phyloP scores from a whole-genome alignment of 1,139 yeast species.

The Pichia sp. region DNA sequence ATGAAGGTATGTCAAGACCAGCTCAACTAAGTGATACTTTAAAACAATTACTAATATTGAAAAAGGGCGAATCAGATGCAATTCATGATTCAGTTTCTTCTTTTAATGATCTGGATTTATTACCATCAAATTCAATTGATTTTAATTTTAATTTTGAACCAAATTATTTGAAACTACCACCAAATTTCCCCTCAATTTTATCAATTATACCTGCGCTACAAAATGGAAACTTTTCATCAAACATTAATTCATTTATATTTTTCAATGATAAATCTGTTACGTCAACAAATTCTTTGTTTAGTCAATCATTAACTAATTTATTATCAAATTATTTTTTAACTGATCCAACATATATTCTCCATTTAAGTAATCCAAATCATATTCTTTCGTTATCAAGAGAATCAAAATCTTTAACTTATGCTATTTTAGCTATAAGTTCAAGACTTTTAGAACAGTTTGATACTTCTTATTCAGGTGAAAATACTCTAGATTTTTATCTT shows the following conservation, averaged over 20 bases:
- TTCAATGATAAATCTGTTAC: slow-evolving; percentile 14
- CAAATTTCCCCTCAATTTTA: slow-evolving; percentile 13
- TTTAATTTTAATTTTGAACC: slow-evolving; percentile 1
- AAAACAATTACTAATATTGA: slow-evolving; percentile 21
- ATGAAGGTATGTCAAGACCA: slow-evolving; percentile 20
- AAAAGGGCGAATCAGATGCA: slow-evolving; percentile 2
- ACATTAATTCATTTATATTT: slow-evolving; percentile 10
- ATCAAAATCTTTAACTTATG: slow-evolving; percentile 26
- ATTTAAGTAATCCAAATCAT: slow-evolving; percentile 11
- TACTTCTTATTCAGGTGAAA: slow-evolving; percentile 20
- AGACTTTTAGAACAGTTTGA: slow-evolving; percentile 25
- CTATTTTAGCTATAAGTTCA: slow-evolving; percentile 28
- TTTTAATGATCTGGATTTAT: not conserved
- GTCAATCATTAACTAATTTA: slow-evolving; percentile 12
- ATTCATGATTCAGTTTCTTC: not conserved
- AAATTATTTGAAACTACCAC: slow-evolving; percentile 9
- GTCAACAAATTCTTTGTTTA: slow-evolving; percentile 8
- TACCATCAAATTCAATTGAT: not conserved
- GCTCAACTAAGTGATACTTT: slow-evolving; percentile 22
- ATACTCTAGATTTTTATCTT: slow-evolving; percentile 26
- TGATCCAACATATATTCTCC: slow-evolving; percentile 16
- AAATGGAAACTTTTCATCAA: slow-evolving; percentile 9
- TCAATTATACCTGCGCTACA: slow-evolving; percentile 13
- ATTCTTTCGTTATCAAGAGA: slow-evolving; percentile 19
- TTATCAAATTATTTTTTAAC: slow-evolving; percentile 22